Evolutionary conservation across 129 eudicot genomes (phyloP), one percentile per base, ranked within the genome.

Genomic region (Ambrosia artemisiifolia): DNA sequence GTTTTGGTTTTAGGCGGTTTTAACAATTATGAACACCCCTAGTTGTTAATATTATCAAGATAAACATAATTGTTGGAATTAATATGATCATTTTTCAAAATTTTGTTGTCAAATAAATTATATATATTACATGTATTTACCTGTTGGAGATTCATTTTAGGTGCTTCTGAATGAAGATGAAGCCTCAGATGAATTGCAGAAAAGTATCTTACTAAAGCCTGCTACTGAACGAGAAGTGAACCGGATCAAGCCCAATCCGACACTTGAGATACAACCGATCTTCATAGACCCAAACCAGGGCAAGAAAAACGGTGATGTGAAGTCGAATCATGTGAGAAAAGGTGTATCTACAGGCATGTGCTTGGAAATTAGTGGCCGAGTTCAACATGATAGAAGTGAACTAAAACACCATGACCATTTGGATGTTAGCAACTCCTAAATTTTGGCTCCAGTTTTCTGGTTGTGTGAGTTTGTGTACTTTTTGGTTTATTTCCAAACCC

Each of bases 341-440:
- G 82, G 84, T 44, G 46, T 79, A 18, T 69, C 79, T 48, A 94
- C 32, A 46, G 89, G 93, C 50, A 35, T 95, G 86, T 90, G 96
- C 81, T 78, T 95, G 88, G 97, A 90, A 88, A 83, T 95, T 43
- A 90, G 94, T 76, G 99, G 99, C 80, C 88, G 99, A 69, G 97
- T 90, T 44, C 99, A 95, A 42, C 96, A 88, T 76, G 95, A 81
- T 71, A 55, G 73, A 24, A 84, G 78, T 72, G 91, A 82, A 76
- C 60, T 87, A 1, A 77, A 75, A 47, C 54, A 79, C 28, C 74
- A 78, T 63, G 72, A 78, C 60, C 82, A 78, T 71, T 71, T 78
- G 73, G 82, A 78, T 42, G 10, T 78, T 42, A 43, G 44, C 67
- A 71, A 14, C 77, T 78, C 63, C 17, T 78, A 54, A 61, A 30